Conservation (phyloP, 345 rosid genomes). For the Camelina neglecta region DNA sequence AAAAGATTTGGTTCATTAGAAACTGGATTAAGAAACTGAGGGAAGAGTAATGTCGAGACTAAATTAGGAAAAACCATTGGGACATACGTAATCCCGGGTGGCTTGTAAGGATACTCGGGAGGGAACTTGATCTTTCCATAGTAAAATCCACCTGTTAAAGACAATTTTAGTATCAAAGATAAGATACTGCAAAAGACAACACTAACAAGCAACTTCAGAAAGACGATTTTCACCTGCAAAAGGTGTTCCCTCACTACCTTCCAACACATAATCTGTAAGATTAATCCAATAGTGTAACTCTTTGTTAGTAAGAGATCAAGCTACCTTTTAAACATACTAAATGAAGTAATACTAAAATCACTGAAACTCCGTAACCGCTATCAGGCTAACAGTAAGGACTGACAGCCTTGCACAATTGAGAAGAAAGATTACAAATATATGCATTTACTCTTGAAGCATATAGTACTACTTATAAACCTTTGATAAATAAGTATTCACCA, state of each 20-base stretch:
- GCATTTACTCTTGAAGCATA: neutral
- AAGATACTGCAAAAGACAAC: conserved; percentile 24
- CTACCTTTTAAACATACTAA: conserved; percentile 9
- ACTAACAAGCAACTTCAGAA: conserved; percentile 28
- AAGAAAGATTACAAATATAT: conserved; percentile 1
- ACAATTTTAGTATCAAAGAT: conserved; percentile 5
- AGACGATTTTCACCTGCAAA: conserved; percentile 73
- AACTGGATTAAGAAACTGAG: conserved; percentile 13
- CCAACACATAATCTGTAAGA: conserved; percentile 82
- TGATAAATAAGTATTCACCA: conserved; percentile 9
- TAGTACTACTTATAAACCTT: neutral
- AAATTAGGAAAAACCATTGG: conserved; percentile 21
- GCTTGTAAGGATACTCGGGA: conserved; percentile 95
- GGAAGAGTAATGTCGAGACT: conserved; percentile 14
- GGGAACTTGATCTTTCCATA: conserved; percentile 99
- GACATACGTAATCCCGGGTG: conserved; percentile 98
- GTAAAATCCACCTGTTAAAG: conserved; percentile 62
- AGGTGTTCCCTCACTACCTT: conserved; percentile 96
- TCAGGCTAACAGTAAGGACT: conserved; percentile 17
- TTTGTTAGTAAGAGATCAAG: conserved; percentile 18
- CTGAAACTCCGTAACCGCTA: conserved; percentile 10
- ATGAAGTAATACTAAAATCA: neutral
- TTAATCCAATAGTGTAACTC: conserved; percentile 7
- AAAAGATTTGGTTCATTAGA: neutral
- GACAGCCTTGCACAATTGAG: conserved; percentile 2